Evolutionary conservation across 192 early-diverging fungal species (phyloP).

Genomic region (Gonapodya sp.): DNA sequence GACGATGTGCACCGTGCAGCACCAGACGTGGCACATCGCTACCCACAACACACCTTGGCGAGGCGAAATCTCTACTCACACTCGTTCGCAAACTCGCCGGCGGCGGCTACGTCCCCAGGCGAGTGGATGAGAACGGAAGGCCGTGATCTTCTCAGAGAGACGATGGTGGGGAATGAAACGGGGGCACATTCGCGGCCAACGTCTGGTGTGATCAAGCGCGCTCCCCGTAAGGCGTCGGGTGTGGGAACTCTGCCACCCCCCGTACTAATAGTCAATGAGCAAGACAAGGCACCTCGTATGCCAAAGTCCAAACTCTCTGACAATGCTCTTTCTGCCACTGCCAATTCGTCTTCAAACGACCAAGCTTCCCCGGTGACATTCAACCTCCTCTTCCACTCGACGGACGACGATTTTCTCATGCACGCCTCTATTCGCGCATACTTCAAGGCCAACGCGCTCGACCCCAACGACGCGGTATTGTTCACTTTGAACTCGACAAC

Average conservation of each 20-base stretch:
- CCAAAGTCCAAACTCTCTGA: background rate
- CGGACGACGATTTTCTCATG: constrained; percentile 66
- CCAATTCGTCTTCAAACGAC: background rate
- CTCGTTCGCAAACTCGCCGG: background rate
- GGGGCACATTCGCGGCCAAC: background rate
- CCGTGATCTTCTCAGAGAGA: background rate
- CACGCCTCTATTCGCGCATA: constrained; percentile 42
- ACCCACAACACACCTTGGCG: background rate
- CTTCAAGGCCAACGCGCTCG: constrained; percentile 57
- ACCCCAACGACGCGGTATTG: constrained; percentile 49
- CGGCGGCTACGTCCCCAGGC: background rate
- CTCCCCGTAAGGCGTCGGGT: background rate
- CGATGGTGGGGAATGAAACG: background rate
- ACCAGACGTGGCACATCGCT: too few species aligned
- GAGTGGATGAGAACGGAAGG: background rate
- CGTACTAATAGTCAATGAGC: background rate
- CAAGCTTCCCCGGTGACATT: background rate
- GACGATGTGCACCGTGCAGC: too few species aligned
- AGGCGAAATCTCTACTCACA: background rate
- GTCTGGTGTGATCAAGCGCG: background rate
- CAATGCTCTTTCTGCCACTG: background rate
- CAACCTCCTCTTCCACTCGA: constrained; percentile 23
- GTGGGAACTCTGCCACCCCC: background rate
- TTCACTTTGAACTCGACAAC: constrained; percentile 35
- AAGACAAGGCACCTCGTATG: background rate